A percentile compares a stretch with the other conserved stretches of the same genome.
phyloP scores from a whole-genome alignment of 352 stramenopile species.

The Phytophthora brassicae region DNA sequence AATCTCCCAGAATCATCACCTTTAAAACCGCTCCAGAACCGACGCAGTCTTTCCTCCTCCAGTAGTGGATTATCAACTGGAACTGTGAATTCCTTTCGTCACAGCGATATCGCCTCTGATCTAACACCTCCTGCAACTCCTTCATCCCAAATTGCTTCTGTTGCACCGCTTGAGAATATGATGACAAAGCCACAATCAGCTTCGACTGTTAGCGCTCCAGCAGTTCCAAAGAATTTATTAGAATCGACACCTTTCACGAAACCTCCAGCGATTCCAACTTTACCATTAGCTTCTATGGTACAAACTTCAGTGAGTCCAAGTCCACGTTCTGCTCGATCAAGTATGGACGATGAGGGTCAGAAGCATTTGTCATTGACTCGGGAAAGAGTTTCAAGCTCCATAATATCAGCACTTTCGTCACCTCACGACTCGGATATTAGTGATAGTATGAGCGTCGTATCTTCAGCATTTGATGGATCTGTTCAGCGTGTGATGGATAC shows the following conservation, averaged over 20 bases:
- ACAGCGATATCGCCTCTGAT: constrained; percentile 13
- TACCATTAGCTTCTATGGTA: constrained; percentile 15
- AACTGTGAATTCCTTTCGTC: constrained; percentile 1
- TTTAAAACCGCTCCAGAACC: constrained; percentile 3
- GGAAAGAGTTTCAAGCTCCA: constrained; percentile 3
- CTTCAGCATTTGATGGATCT: constrained; percentile 20
- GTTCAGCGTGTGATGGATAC: constrained; percentile 14
- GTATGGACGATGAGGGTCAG: constrained; percentile 18
- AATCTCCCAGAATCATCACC: neutral
- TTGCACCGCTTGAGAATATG: constrained; percentile 25
- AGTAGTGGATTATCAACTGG: neutral
- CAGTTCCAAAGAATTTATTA: neutral
- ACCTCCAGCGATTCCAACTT: constrained; percentile 13
- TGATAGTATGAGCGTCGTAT: constrained; percentile 26
- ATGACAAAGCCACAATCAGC: constrained; percentile 7
- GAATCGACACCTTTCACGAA: constrained; percentile 9
- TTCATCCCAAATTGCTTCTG: constrained; percentile 13
- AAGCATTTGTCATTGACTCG: constrained; percentile 1
- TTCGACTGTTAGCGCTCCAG: neutral
- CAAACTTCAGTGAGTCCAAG: constrained; percentile 12
- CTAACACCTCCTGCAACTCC: constrained; percentile 14
- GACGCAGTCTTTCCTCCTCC: constrained; percentile 13
- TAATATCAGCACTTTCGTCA: constrained; percentile 20
- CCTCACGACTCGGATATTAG: constrained; percentile 24
- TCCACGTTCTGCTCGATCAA: constrained; percentile 27